Evolutionary conservation across 257 asterid species (phyloP).

Genomic region (Marsdenia floribunda): DNA sequence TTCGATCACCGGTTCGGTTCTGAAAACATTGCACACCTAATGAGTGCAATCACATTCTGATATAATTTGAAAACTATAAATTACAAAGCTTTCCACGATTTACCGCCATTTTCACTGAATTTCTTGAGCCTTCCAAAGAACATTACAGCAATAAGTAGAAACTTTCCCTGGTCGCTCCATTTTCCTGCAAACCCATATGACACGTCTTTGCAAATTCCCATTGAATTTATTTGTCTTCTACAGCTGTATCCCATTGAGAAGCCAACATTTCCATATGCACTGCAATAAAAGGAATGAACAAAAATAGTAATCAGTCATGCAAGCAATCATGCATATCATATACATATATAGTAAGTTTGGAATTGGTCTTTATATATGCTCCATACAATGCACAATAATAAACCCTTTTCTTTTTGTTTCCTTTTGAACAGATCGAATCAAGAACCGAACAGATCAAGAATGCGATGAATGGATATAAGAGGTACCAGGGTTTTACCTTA

Average conservation of each 20-base stretch:
- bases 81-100: slow-evolving; percentile 34
- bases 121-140: slow-evolving; percentile 52
- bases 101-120: slow-evolving; percentile 29
- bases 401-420: too few relatives aligned
- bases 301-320: not conserved
- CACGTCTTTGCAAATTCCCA: slow-evolving; percentile 28
- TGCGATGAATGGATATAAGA: too few relatives aligned
- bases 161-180: slow-evolving; percentile 48
- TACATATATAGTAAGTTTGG: too few relatives aligned
- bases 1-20: too few relatives aligned
- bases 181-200: slow-evolving; percentile 45
- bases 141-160: slow-evolving; percentile 46
- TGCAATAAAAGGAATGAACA: not conserved
- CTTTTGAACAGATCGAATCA: too few relatives aligned
- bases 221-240: slow-evolving; percentile 23
- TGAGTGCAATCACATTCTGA: too few relatives aligned
- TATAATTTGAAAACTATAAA: too few relatives aligned
- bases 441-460: too few relatives aligned
- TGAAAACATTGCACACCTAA: too few relatives aligned
- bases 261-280: slow-evolving; percentile 64
- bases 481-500: slow-evolving; percentile 36
- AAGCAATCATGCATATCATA: not conserved
- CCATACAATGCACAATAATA: too few relatives aligned
- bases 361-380: too few relatives aligned
- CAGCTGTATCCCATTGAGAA: slow-evolving; percentile 53